Evolutionary conservation across 176 grass and related monocot species (phyloP), one percentile per base, ranked within the genome.

Genomic region (Dactylis glomerata): DNA sequence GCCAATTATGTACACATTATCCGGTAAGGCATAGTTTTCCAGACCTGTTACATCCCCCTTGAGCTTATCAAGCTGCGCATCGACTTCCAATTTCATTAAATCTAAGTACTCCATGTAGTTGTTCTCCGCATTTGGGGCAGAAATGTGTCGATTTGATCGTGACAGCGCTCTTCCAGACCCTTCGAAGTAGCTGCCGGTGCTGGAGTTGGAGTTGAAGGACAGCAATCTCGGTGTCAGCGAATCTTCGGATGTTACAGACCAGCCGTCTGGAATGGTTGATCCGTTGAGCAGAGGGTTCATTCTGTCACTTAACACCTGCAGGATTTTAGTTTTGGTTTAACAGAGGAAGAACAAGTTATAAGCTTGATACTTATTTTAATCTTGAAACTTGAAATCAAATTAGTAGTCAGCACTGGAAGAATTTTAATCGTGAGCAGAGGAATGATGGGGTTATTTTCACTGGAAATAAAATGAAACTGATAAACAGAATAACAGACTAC

Each of bases 51-150:
- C 88, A 65, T 81, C 93, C 24, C 88, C 81, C 83, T 90, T 91
- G 71, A 97, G 85, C 59, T 58, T 88, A 57, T 92, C 69, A 42
- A 99, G 82, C 20, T 96, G 91, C 9, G 86, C 44, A 61, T 92
- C 86, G 1, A 92, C 77, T 82, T 90, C 84, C 74, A 80, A 22
- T 65, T 82, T 83, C 89, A 87, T 90, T 75, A 75, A 37, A 58
- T 84, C 75, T 1, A 90, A 64, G 89, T 75, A 83, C 49, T 90
- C 89, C 0, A 85, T 10, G 23, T 64, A 79, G n/a, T 81, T 77
- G 56, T 26, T 34, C 30, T 83, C 65, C 8, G 55, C 80, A 30
- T 59, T 83, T 23, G 57, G 57, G 15, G 73, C 31, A 13, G 28
- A 83, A 62, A 83, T 57, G 56, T 80, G 70, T 0, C 58, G 66